Evolutionary conservation across 1,139 yeast genomes (phyloP), one percentile per base, ranked within the genome.

Genomic region (Candida tunisiensis): DNA sequence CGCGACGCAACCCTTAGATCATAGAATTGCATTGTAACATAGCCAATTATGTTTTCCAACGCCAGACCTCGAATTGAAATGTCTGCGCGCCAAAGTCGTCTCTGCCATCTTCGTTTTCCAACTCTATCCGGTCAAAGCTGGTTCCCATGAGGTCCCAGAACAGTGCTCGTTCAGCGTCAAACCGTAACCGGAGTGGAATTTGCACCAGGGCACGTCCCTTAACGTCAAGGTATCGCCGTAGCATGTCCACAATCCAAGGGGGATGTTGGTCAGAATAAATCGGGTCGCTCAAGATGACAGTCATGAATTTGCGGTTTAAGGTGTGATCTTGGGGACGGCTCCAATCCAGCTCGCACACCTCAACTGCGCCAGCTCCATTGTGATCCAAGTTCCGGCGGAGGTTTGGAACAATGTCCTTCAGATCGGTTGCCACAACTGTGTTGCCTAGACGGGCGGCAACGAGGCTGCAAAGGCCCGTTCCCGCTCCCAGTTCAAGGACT

Each of bases 391-490:
- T 88, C 15, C 52, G 57, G 28, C 46, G 41, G 26, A 88, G 49
- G 42, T 88, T 88, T 0, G 69, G 69, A 1, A 74, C 60, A 28
- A 88, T 85, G 31, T 72, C 91, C 0, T 72, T 69, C 27, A 88
- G 53, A 47, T 88, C 98, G 0, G 98, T 83, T 20, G 82, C 49
- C 10, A 56, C 52, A 1, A 82, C 62, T 1, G 55, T 44, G 37
- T 53, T 61, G 2, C 71, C 79, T 21, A 64, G 46, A 10, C 57
- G 36, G 2, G 65, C 63, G 31, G 77, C 62, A 6, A 45, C 44
- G 24, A 88, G 74, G 0, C 96, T 95, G 2, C 75, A 78, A 14
- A 88, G 55, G 0, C 98, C 98, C 0, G 98, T 88, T 0, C 98
- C 98, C 0, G 96, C 63, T 0, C 98, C 98, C 15, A 88, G 55